These are phyloP conservation scores for Polyplosphaeria fusca DNA, from an alignment of 495 filamentous ascomycete genomes.

Conservation along the genomic window DNA sequence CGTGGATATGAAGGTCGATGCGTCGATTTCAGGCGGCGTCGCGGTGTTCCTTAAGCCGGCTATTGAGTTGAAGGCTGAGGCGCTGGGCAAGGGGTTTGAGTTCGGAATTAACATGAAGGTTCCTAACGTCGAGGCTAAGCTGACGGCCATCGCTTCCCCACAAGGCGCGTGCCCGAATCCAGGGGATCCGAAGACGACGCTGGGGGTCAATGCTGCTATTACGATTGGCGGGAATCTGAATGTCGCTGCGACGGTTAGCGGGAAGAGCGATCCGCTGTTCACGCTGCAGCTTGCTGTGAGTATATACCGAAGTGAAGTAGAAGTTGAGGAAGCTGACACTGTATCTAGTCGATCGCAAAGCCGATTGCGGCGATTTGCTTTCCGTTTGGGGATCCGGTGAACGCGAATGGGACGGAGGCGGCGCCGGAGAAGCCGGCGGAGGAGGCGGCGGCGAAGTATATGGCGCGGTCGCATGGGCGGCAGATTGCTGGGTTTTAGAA, in stretches of 20 bases:
- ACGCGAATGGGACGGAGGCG: too few species aligned
- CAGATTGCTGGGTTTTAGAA: neutral
- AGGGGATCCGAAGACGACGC: neutral
- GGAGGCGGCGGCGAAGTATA: neutral
- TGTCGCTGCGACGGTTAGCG: conserved; percentile 7
- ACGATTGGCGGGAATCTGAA: conserved; percentile 22
- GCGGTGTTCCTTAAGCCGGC: conserved; percentile 35
- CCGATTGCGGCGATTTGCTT: neutral
- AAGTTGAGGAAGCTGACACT: neutral
- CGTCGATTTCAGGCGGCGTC: conserved; percentile 32
- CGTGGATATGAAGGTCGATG: conserved; percentile 35
- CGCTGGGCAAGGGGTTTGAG: conserved; percentile 40
- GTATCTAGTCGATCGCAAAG: neutral
- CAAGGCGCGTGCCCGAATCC: conserved; percentile 8
- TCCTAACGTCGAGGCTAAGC: conserved; percentile 36
- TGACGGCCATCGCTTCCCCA: conserved; percentile 29
- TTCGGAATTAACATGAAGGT: conserved; percentile 40
- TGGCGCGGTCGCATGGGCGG: neutral
- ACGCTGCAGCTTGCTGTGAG: conserved; percentile 28
- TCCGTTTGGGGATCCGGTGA: neutral
- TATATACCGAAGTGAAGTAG: neutral
- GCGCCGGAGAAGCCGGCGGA: neutral
- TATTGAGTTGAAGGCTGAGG: conserved; percentile 36
- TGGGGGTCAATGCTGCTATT: conserved; percentile 12
- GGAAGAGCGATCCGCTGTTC: conserved; percentile 16